Base-by-base conservation (phyloP, 2,329 filamentous ascomycete genomes). In the Onygenales sp. region DNA sequence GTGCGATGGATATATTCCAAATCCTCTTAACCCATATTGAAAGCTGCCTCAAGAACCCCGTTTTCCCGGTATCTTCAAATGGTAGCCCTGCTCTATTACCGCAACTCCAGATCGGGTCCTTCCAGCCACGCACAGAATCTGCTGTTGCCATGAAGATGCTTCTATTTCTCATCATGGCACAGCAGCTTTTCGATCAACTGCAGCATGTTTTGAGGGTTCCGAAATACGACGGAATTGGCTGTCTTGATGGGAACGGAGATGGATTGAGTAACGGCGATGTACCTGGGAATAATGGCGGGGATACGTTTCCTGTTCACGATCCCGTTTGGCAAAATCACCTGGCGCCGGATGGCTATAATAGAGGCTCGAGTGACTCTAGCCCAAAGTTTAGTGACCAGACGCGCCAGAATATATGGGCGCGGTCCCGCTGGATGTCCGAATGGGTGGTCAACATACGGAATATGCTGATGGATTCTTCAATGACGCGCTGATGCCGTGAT, bases 121-220 rank as follows among this genome's bases (percentile, higher is more conserved):
- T 35, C 45, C 33, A 47, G 9, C 45, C 45, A 14, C 32, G 31
- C 32, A 36, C 13, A 5, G 14, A 35, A 36, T 47, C 45, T 7
- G 45, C 45, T 17, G n/a, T 17, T 17, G 45, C 45, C 13, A 47
- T 47, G 45, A 47, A 47, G 36, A 47, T 47, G 45, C 36, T 47
- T 10, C 45, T 47, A 14, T 47, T 47, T 33, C 31, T 35, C 14
- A 47, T 33, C 31, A 47, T 47, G 45, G 45, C 45, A 17, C 45
- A 32, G 7, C 31, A 33, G 36, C n/a, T 47, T 21, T 35, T 36
- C 45, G 8, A 7, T 7, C 45, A 47, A 14, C 21, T 47, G 32
- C 45, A 17, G 32, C 33, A 8, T 6, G 14, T 47, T 38, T 47
- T 47, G 7, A 33, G 13, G 7, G 32, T 10, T 7, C 45, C 33